Base-by-base conservation (phyloP, 352 stramenopile species). In the Paralagenidium karlingii region DNA sequence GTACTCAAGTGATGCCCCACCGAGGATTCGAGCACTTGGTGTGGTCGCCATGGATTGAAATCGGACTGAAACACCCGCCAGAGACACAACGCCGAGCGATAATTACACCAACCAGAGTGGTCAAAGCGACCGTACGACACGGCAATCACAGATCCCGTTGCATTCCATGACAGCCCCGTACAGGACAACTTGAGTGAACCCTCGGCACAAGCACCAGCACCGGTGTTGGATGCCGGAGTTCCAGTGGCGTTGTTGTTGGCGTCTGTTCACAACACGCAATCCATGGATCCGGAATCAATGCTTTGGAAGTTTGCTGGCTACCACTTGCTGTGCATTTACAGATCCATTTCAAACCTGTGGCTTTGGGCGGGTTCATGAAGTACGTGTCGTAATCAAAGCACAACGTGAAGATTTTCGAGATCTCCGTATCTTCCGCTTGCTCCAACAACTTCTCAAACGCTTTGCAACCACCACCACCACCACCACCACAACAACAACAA, bases 81-180 rank as follows among this genome's bases (percentile, higher is more conserved):
- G 41, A 84, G 56, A 40, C 76, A 91, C 21, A 94, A 51, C 26
- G 79, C 77, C 6, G 77, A 88, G 28, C 75, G 77, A 28, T 83
- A 87, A 44, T 93, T 76, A 57, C 81, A 94, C 81, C 81, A 94
- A 0, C 81, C 81, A 2, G 63, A 70, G 48, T 92, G 69, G 42
- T 94, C 77, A 18, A 88, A 83, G 20, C 79, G 63, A 19, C 82
- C 82, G 37, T 91, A 94, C 24, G 77, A 58, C 18, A 84, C 70
- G n/a, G 63, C 80, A 16, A 94, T 62, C 18, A 85, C 53, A 6
- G 75, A 71, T n/a, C 82, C 82, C 0, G 79, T 92, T 2, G 66
- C 57, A 40, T 90, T 94, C 80, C 80, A 94, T 2, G 75, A 88
- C 13, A 94, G 60, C 8, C 76, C 78, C 4, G 78, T 93, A 46